phyloP scores from a whole-genome alignment of 129 eudicot genomes.

The Flaveria bidentis region DNA sequence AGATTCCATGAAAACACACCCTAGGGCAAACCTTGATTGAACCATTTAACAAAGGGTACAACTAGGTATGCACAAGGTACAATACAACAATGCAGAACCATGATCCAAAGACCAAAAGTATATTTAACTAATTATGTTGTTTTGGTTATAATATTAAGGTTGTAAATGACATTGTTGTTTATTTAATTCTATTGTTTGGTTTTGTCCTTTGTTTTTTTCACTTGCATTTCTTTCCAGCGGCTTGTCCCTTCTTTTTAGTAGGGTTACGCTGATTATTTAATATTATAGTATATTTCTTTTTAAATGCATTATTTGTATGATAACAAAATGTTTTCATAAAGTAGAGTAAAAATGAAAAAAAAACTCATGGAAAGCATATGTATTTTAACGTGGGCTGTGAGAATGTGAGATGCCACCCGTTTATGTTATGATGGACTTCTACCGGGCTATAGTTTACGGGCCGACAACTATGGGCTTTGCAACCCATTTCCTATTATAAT shows the following conservation, averaged over 20 bases:
- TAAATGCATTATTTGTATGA: background rate
- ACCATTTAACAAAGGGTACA: constrained; percentile 4
- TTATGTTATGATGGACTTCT: background rate
- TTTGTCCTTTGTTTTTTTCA: constrained; percentile 21
- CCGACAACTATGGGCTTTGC: constrained; percentile 1
- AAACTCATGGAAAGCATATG: background rate
- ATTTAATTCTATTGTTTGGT: constrained; percentile 24
- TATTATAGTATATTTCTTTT: background rate
- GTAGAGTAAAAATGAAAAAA: background rate
- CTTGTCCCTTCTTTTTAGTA: constrained; percentile 10
- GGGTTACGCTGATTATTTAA: background rate
- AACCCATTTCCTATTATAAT: background rate
- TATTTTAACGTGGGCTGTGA: background rate
- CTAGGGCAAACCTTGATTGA: constrained; percentile 4
- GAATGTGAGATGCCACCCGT: background rate
- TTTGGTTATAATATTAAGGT: constrained; percentile 13
- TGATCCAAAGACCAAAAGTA: background rate
- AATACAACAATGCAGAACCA: background rate
- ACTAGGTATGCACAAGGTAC: constrained; percentile 4
- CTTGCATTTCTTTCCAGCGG: constrained; percentile 4
- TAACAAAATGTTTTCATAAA: background rate
- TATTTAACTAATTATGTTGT: constrained; percentile 24
- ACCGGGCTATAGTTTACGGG: background rate
- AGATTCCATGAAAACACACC: constrained; percentile 13
- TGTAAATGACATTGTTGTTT: constrained; percentile 16